Conservation (phyloP, 2,329 filamentous ascomycete genomes). For the Arthrocladium fulminans region DNA sequence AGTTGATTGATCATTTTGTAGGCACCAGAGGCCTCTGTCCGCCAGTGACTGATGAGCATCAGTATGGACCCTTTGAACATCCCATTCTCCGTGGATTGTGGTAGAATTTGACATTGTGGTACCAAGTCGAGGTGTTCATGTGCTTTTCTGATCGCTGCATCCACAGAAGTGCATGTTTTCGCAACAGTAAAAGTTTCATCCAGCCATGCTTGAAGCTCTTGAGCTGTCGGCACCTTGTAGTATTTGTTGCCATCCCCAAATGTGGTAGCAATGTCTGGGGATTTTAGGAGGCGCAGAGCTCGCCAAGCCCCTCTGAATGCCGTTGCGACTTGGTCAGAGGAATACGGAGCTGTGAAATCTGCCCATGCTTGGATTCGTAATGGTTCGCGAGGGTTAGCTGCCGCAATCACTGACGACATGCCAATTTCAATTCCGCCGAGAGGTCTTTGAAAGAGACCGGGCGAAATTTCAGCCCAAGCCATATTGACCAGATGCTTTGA, state of each 20-base stretch:
- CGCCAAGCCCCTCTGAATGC: constrained; percentile 10
- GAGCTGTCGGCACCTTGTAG: constrained; percentile 5
- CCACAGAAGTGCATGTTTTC: neutral
- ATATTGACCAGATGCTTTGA: too few species aligned
- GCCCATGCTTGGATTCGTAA: constrained; percentile 11
- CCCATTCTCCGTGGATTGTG: neutral
- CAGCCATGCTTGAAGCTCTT: constrained; percentile 11
- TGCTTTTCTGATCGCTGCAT: constrained; percentile 7
- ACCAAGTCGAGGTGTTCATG: constrained; percentile 5
- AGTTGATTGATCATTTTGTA: constrained; percentile 11
- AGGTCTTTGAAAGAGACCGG: constrained; percentile 9
- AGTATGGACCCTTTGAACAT: constrained; percentile 9
- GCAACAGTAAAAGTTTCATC: constrained; percentile 9
- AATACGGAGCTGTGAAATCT: constrained; percentile 1
- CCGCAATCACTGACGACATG: constrained; percentile 2
- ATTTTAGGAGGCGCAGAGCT: constrained; percentile 10
- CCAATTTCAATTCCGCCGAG: constrained; percentile 4
- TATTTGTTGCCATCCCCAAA: constrained; percentile 7
- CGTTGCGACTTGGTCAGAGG: neutral
- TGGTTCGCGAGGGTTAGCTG: constrained; percentile 7
- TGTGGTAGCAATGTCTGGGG: constrained; percentile 13
- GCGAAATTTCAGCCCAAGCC: neutral
- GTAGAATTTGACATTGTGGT: constrained; percentile 7
- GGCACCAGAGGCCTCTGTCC: constrained; percentile 12
- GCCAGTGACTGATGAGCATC: constrained; percentile 14